Evolutionary conservation across 2,329 filamentous ascomycete species (phyloP).

Genomic region (Daldinia sp.): DNA sequence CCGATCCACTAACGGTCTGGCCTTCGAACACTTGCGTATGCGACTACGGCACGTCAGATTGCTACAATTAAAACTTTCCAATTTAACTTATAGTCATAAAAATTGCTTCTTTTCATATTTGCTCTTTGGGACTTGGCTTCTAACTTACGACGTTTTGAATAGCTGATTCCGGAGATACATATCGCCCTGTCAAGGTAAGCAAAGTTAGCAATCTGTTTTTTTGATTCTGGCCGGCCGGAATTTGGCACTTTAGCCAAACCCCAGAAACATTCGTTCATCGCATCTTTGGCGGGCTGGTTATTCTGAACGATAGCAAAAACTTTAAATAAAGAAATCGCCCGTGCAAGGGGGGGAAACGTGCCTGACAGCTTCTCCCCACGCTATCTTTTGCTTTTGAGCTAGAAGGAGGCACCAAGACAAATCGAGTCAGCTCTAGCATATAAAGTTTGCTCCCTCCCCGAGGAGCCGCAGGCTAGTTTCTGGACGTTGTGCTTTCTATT

Average conservation of each 20-base stretch:
- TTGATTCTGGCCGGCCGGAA: slow-evolving; percentile 6
- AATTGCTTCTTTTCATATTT: slow-evolving; percentile 43
- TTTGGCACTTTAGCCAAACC: slow-evolving; percentile 12
- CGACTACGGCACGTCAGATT: slow-evolving; percentile 50
- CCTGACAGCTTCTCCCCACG: slow-evolving; percentile 27
- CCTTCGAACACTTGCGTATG: slow-evolving; percentile 54
- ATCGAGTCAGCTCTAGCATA: slow-evolving; percentile 30
- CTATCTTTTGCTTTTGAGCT: slow-evolving; percentile 37
- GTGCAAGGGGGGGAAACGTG: slow-evolving; percentile 13
- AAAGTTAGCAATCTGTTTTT: slow-evolving; percentile 33
- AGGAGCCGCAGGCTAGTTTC: slow-evolving; percentile 25
- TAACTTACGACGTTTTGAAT: slow-evolving; percentile 56
- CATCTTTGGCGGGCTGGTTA: slow-evolving; percentile 26
- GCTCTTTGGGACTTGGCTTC: slow-evolving; percentile 50
- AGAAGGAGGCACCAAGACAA: slow-evolving; percentile 33
- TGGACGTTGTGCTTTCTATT: slow-evolving; percentile 11
- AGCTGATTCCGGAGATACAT: slow-evolving; percentile 72
- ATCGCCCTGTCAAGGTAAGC: slow-evolving; percentile 62
- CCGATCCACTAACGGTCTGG: slow-evolving; percentile 59
- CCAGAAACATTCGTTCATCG: slow-evolving; percentile 11
- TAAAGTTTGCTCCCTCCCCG: slow-evolving; percentile 36
- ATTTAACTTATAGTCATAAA: slow-evolving; percentile 41
- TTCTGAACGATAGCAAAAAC: slow-evolving; percentile 36
- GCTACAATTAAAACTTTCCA: slow-evolving; percentile 35
- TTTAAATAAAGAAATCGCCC: slow-evolving; percentile 19